A percentile compares a stretch with the other conserved stretches of the same genome.
phyloP scores from a whole-genome alignment of 1,284 basidiomycete genomes.

The Trametes versicolor region DNA sequence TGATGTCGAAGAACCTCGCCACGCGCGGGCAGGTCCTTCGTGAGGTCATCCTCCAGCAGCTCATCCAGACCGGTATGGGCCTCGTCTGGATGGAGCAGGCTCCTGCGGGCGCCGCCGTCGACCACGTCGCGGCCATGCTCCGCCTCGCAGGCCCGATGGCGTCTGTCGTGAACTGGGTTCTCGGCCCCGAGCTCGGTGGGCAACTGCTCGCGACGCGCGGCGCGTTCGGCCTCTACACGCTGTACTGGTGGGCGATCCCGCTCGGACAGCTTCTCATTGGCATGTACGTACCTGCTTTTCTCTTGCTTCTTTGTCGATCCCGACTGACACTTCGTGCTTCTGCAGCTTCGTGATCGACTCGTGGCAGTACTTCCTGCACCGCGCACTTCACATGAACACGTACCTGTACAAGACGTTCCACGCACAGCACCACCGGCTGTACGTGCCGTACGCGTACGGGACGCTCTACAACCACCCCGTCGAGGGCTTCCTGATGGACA shows the following conservation, averaged over 20 bases:
- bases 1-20: conserved; percentile 55
- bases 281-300: conserved; percentile 69
- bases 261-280: conserved; percentile 79
- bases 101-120: conserved; percentile 48
- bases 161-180: conserved; percentile 51
- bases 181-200: conserved; percentile 46
- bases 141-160: conserved; percentile 51
- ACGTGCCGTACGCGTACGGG: conserved; percentile 97
- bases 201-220: conserved; percentile 56
- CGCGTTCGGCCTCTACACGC: conserved; percentile 66
- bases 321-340: neutral
- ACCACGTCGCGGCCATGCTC: conserved; percentile 62
- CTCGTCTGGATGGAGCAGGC: conserved; percentile 72
- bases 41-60: conserved; percentile 56
- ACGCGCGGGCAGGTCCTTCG: conserved; percentile 81
- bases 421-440: conserved; percentile 94
- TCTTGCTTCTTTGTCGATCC: neutral
- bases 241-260: conserved; percentile 97
- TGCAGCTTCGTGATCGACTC: conserved; percentile 80
- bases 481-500: conserved; percentile 90
- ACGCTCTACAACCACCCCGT: conserved; percentile 98
- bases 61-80: conserved; percentile 85
- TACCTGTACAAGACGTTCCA: conserved; percentile 94
- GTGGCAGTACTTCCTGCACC: conserved; percentile 98
- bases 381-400: conserved; percentile 90